Evolutionary conservation across 352 stramenopile species (phyloP).

Genomic region (Globisporangium sylvaticum): DNA sequence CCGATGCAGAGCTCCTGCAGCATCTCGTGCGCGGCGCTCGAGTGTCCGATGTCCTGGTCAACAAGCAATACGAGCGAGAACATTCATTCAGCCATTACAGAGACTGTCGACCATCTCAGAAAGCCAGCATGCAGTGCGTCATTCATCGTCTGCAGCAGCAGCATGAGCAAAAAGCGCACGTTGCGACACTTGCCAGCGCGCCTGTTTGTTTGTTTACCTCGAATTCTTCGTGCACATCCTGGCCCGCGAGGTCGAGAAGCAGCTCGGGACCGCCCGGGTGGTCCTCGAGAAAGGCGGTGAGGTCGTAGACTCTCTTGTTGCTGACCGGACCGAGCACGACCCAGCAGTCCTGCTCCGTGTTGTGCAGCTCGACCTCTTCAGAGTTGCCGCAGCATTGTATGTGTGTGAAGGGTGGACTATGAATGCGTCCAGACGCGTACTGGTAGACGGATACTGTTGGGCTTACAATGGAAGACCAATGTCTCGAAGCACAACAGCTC

Average conservation of each 20-base stretch:
- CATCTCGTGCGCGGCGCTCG: constrained; percentile 82
- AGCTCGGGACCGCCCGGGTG: constrained; percentile 93
- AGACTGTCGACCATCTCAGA: not conserved
- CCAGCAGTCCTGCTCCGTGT: constrained; percentile 40
- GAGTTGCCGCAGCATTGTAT: constrained; percentile 40
- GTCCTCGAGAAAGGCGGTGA: constrained; percentile 93
- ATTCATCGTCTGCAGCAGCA: not conserved
- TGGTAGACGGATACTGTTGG: too few species aligned
- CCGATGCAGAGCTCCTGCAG: constrained; percentile 89
- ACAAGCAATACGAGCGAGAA: not conserved
- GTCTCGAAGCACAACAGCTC: too few species aligned
- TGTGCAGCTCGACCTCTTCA: constrained; percentile 82
- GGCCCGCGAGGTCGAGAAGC: constrained; percentile 84
- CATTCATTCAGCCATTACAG: not conserved
- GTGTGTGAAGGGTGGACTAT: not conserved
- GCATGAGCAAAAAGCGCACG: not conserved
- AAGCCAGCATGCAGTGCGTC: not conserved
- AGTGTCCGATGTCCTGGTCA: constrained; percentile 89
- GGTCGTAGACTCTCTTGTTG: constrained; percentile 90
- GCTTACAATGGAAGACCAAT: too few species aligned
- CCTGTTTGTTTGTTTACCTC: constrained; percentile 15
- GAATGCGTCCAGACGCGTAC: not conserved
- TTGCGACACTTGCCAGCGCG: not conserved
- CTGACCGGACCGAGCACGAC: constrained; percentile 33
- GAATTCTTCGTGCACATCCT: constrained; percentile 83